Conservation (phyloP, 441 rosid genomes). For the Cnidoscolus chayamansa region DNA sequence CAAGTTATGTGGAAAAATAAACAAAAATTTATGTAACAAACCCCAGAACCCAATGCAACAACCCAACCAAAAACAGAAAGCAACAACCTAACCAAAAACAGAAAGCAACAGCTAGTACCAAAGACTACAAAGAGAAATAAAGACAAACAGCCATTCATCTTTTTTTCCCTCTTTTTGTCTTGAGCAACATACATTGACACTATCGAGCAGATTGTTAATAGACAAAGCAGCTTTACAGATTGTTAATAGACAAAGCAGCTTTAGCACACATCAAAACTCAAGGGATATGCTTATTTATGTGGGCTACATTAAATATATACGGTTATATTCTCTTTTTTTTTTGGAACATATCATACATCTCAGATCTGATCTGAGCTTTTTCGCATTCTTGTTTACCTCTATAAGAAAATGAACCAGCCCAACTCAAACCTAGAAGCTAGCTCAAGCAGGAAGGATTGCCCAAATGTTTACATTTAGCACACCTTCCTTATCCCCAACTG, state of each 20-base stretch:
- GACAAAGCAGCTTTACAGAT: background rate
- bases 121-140: background rate
- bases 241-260: background rate
- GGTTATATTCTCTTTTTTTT: background rate
- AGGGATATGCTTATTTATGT: background rate
- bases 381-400: no score
- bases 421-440: no score
- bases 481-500: no score
- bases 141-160: background rate
- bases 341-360: background rate
- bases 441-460: no score
- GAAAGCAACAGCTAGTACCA: background rate
- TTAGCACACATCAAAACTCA: background rate
- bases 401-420: no score
- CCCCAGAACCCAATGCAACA: slow-evolving; percentile 6
- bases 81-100: background rate
- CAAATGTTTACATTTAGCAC: no score
- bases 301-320: background rate
- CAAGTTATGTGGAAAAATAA: background rate
- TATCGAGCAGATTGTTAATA: background rate
- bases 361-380: background rate
- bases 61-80: slow-evolving; percentile 9
- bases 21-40: background rate
- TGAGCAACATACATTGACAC: background rate
- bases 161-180: no score